These are phyloP conservation scores for Combretum micranthum DNA, from an alignment of 345 rosid species.

Conservation along the genomic window DNA sequence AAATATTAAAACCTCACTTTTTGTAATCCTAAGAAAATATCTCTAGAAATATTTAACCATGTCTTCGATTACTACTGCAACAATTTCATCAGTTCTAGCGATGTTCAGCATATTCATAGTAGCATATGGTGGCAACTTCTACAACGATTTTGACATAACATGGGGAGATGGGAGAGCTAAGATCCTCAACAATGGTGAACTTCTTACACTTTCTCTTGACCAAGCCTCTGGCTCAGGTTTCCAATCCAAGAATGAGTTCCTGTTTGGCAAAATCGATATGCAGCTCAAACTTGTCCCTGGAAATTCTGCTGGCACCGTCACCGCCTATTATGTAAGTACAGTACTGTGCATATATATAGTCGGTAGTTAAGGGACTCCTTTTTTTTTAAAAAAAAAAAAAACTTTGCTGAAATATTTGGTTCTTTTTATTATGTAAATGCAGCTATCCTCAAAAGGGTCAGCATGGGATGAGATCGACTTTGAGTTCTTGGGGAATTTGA, in stretches of 20 bases:
- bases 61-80: neutral
- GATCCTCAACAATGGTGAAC: slow-evolving; percentile 48
- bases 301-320: slow-evolving; percentile 58
- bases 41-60: no score
- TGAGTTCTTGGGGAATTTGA: slow-evolving; percentile 55
- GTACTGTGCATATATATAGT: no score
- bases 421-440: neutral
- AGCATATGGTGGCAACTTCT: slow-evolving; percentile 31
- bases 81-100: neutral
- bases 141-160: slow-evolving; percentile 36
- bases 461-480: slow-evolving; percentile 69
- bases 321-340: slow-evolving; percentile 39
- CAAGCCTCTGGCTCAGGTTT: slow-evolving; percentile 54
- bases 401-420: neutral
- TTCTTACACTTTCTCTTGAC: slow-evolving; percentile 53
- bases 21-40: no score
- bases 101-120: neutral
- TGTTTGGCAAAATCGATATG: slow-evolving; percentile 48
- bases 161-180: slow-evolving; percentile 61
- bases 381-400: no score
- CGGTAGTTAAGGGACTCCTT: neutral
- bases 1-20: no score
- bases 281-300: slow-evolving; percentile 56
- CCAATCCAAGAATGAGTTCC: slow-evolving; percentile 44
- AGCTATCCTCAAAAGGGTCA: slow-evolving; percentile 55